Base-by-base conservation (phyloP, 345 rosid species). In the Eucalyptus melliodora region DNA sequence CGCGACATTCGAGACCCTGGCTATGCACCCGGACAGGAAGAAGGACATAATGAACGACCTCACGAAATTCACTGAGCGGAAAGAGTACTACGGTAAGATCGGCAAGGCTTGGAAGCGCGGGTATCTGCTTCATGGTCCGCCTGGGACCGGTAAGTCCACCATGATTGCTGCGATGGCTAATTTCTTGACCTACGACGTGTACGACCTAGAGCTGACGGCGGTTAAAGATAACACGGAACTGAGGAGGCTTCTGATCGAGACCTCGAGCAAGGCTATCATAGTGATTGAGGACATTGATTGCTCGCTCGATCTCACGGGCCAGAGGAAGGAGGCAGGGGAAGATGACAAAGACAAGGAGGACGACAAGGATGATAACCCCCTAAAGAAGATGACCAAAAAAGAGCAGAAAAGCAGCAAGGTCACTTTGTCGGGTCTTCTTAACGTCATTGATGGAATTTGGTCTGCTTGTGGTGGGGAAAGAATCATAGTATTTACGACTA, bases 101-200 rank as follows among this genome's bases (percentile, higher is more conserved):
- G 92, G 92, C 89, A 87, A 87, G 77, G 89, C 91, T 23, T 89
- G 91, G 91, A 89, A 89, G 50, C 86, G 91, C 10, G 91, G 91
- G 55, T 89, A 89, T 65, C 56, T 89, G 86, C 77, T 89, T 24
- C 47, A 69, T 31, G 91, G 91, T 8, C 92, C 92, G 17, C 92
- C 92, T 2, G 92, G 92, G 82, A 91, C 92, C 4, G 92, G 92
- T 40, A 91, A 91, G 55, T 89, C 92, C 44, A 89, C 92, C 67
- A 91, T 91, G 92, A 88, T 91, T 17, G 92, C 92, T 31, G 88
- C 91, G 44, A 91, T 91, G 86, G 92, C 92, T 12, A 91, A 91
- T 49, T 89, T 56, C 86, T 44, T 89, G 88, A 69, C 37, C 86
- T 89, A 89, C 80, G 89, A 87, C 31, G 86, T 89, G 44, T 91